phyloP scores from a whole-genome alignment of 768 basidiomycete genomes.

The Xerocomus brunneocitrinus region DNA sequence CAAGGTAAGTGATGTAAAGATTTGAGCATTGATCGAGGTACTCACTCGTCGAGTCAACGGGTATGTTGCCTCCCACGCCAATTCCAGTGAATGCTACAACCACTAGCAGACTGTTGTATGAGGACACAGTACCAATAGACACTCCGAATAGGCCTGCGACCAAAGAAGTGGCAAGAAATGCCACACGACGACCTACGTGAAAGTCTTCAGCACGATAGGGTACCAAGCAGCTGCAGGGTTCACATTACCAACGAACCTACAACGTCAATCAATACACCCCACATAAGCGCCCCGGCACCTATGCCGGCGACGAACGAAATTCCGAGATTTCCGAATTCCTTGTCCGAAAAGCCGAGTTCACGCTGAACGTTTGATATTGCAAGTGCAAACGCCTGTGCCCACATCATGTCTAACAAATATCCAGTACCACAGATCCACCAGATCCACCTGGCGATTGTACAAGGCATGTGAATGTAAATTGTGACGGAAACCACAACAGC shows the following conservation, averaged over 20 bases:
- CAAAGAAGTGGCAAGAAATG: slow-evolving; percentile 14
- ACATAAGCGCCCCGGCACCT: slow-evolving; percentile 4
- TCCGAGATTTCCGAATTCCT: slow-evolving; percentile 7
- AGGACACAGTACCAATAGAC: slow-evolving; percentile 10
- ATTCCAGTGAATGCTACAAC: slow-evolving; percentile 10
- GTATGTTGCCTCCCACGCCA: slow-evolving; percentile 13
- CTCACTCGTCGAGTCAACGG: slow-evolving; percentile 16
- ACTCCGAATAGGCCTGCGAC: slow-evolving; percentile 12
- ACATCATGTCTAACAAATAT: slow-evolving; percentile 10
- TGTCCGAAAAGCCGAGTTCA: slow-evolving; percentile 17
- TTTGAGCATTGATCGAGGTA: too few relatives aligned
- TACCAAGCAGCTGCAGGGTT: not conserved
- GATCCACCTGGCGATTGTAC: slow-evolving; percentile 5
- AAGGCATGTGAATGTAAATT: not conserved
- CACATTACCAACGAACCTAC: slow-evolving; percentile 7
- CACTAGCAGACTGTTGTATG: slow-evolving; percentile 9
- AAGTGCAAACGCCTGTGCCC: not conserved
- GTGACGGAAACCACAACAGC: not conserved
- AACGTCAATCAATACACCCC: slow-evolving; percentile 16
- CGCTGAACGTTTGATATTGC: slow-evolving; percentile 5
- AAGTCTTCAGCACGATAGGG: not conserved
- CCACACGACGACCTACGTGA: slow-evolving; percentile 12
- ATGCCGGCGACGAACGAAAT: slow-evolving; percentile 1
- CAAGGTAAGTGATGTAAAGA: not conserved
- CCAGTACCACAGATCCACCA: slow-evolving; percentile 14